Evolutionary conservation across 2,329 filamentous ascomycete species (phyloP).

Genomic region (Venturia nashicola): DNA sequence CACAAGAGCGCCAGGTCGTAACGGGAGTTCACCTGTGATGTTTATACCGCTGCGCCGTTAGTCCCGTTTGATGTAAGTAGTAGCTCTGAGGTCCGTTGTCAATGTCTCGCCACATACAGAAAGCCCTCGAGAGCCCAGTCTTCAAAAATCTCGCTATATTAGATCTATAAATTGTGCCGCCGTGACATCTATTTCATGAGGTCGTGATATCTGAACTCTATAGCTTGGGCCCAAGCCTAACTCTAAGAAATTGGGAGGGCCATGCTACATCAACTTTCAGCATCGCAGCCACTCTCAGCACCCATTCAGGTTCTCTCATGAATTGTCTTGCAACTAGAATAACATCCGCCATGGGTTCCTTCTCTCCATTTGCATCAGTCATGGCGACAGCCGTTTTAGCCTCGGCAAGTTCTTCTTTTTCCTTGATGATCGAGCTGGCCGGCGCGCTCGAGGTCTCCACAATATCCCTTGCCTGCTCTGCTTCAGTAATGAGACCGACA

Average conservation of each 20-base stretch:
- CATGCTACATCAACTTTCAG: conserved; percentile 36
- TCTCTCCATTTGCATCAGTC: conserved; percentile 20
- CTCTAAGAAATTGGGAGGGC: conserved; percentile 32
- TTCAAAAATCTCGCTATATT: too few relatives aligned
- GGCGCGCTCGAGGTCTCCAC: conserved; percentile 19
- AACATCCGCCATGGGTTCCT: conserved; percentile 32
- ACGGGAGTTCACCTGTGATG: too few relatives aligned
- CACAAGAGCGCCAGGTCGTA: too few relatives aligned
- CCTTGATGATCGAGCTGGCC: background rate
- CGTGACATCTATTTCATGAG: too few relatives aligned
- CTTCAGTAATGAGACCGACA: conserved; percentile 41
- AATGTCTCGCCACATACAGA: too few relatives aligned
- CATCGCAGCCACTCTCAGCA: conserved; percentile 37
- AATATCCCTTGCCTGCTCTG: conserved; percentile 37
- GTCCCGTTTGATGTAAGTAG: too few relatives aligned
- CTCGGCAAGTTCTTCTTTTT: conserved; percentile 11
- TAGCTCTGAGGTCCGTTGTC: too few relatives aligned
- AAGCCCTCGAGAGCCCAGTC: too few relatives aligned
- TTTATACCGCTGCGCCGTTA: too few relatives aligned
- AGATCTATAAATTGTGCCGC: too few relatives aligned
- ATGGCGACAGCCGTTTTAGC: conserved; percentile 22
- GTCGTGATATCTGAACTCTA: background rate
- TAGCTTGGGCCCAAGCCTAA: conserved; percentile 5
- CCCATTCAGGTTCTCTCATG: conserved; percentile 43
- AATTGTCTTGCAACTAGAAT: conserved; percentile 42